These are phyloP conservation scores for Annulohypoxylon nitens DNA, from an alignment of 495 filamentous ascomycete species.

Conservation along the genomic window DNA sequence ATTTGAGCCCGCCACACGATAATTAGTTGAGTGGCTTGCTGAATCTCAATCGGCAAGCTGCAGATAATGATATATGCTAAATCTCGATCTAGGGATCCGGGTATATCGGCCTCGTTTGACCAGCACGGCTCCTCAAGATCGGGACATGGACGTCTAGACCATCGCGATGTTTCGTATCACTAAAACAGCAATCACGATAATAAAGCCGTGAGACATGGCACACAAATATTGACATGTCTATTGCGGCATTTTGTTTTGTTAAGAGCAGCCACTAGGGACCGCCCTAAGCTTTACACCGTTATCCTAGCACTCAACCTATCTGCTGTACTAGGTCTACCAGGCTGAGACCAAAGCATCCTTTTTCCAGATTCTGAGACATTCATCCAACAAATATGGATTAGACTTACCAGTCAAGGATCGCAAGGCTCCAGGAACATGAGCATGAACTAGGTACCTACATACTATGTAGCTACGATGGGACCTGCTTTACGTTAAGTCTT, in stretches of 20 bases:
- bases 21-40: background rate
- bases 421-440: background rate
- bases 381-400: background rate
- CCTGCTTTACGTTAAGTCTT: background rate
- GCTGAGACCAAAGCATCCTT: too few species aligned
- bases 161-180: background rate
- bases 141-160: background rate
- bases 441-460: background rate
- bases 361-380: background rate
- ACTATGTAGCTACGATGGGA: background rate
- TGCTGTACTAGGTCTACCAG: background rate
- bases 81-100: conserved; percentile 6
- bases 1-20: background rate
- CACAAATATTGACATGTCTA: background rate
- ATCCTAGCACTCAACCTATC: background rate
- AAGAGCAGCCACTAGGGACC: background rate
- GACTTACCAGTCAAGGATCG: background rate
- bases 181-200: background rate
- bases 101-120: background rate
- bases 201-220: conserved; percentile 4
- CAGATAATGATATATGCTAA: background rate
- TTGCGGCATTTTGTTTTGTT: conserved; percentile 4
- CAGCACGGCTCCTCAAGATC: background rate
- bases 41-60: background rate
- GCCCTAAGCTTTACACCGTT: background rate